Percentiles rank a stretch among this genome's conserved stretches.
Conservation (phyloP, 805 yeast species). For the Candida gorgasii region DNA sequence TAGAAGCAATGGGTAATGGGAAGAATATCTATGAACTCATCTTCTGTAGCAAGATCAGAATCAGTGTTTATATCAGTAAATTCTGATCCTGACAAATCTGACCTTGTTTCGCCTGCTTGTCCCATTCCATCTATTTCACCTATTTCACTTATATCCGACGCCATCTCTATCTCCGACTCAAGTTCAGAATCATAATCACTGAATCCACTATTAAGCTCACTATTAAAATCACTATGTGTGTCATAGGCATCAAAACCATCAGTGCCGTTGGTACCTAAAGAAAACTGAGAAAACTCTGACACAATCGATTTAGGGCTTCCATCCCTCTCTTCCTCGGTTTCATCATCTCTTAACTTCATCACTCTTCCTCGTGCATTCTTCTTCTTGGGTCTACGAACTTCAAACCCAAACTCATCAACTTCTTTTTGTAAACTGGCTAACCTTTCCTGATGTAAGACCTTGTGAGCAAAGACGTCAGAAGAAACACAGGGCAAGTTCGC, state of each 20-base stretch:
- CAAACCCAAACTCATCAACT: constrained; percentile 60
- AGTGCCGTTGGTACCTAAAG: constrained; percentile 60
- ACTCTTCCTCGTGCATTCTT: constrained; percentile 21
- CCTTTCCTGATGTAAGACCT: constrained; percentile 45
- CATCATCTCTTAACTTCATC: not conserved
- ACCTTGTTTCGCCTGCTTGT: no score
- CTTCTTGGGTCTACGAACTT: constrained; percentile 21
- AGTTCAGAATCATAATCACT: constrained; percentile 21
- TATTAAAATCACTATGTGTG: constrained; percentile 7
- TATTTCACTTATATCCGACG: constrained; percentile 48
- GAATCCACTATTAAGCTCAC: constrained; percentile 13
- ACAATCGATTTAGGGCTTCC: constrained; percentile 47
- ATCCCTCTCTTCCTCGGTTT: constrained; percentile 21
- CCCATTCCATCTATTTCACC: no score
- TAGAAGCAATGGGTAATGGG: constrained; percentile 56
- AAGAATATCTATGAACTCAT: constrained; percentile 25
- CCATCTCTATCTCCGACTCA: constrained; percentile 38
- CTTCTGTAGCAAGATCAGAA: constrained; percentile 22
- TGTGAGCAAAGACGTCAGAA: constrained; percentile 68
- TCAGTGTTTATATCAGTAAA: constrained; percentile 4
- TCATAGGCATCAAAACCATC: constrained; percentile 11
- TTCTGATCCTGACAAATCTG: constrained; percentile 1
- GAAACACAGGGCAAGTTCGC: constrained; percentile 68
- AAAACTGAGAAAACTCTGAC: constrained; percentile 57
- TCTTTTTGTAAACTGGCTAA: constrained; percentile 21